Conservation (phyloP, 768 basidiomycete species). For the Mycena metata region DNA sequence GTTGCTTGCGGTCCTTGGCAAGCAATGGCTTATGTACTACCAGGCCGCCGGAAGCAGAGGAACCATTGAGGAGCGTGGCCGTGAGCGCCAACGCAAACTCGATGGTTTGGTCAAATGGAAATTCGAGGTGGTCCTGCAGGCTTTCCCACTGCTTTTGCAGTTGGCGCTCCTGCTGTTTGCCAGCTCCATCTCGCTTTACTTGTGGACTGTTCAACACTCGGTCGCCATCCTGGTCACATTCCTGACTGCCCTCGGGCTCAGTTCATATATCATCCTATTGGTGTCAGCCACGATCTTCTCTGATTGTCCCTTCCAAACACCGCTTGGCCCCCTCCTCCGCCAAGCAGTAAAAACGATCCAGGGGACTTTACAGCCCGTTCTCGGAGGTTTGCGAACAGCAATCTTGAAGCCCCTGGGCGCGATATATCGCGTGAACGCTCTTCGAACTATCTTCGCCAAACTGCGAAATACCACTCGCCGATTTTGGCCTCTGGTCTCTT, state of each 20-base stretch:
- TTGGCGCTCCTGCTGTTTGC: slow-evolving; percentile 3
- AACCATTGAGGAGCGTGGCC: not conserved
- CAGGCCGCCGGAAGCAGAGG: not conserved
- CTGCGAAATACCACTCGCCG: too few species aligned
- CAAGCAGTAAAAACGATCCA: too few species aligned
- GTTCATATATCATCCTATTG: not conserved
- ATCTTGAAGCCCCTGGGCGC: too few species aligned
- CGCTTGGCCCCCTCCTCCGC: too few species aligned
- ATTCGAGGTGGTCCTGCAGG: not conserved
- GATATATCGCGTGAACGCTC: too few species aligned
- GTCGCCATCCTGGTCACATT: not conserved
- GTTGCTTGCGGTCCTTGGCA: not conserved
- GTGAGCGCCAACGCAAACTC: slow-evolving; percentile 9
- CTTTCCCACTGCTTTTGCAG: slow-evolving; percentile 8
- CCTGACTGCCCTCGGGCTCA: not conserved
- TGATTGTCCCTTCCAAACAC: too few species aligned
- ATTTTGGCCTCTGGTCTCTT: too few species aligned
- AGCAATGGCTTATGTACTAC: slow-evolving; percentile 12
- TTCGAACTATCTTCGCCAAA: too few species aligned
- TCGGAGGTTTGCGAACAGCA: too few species aligned
- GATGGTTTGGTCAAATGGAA: not conserved
- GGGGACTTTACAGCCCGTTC: too few species aligned
- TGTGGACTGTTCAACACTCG: not conserved
- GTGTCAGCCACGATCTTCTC: too few species aligned
- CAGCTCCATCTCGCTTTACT: not conserved